A percentile compares a stretch with the other conserved stretches of the same genome.
phyloP scores from a whole-genome alignment of 352 stramenopile genomes.

The Phytophthora syringae region DNA sequence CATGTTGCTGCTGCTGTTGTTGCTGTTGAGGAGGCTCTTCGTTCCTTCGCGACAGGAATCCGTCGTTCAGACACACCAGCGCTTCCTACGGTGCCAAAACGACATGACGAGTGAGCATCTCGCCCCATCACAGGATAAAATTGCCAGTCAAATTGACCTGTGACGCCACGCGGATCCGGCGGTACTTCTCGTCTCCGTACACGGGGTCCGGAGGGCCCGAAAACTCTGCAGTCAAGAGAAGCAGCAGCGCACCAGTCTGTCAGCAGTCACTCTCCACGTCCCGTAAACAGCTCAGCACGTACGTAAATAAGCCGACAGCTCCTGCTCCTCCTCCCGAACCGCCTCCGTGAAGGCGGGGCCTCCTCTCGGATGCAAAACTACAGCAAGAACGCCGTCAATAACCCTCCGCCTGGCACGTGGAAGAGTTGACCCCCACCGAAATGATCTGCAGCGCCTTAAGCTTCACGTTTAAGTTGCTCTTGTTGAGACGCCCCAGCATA shows the following conservation, averaged over 20 bases:
- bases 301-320: slow-evolving; percentile 78
- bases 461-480: slow-evolving; percentile 88
- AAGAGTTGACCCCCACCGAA: slow-evolving; percentile 42
- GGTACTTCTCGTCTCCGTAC: slow-evolving; percentile 85
- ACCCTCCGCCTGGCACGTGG: neutral
- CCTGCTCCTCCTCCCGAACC: slow-evolving; percentile 73
- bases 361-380: slow-evolving; percentile 83
- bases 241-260: neutral
- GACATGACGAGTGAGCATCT: slow-evolving; percentile 24
- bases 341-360: slow-evolving; percentile 62
- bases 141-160: slow-evolving; percentile 47
- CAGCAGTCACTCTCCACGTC: neutral
- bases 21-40: slow-evolving; percentile 35
- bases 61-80: slow-evolving; percentile 80
- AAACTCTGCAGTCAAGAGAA: slow-evolving; percentile 58
- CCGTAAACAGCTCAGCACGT: slow-evolving; percentile 22
- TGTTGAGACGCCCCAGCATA: slow-evolving; percentile 72
- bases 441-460: slow-evolving; percentile 89
- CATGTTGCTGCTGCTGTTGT: slow-evolving; percentile 27
- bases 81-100: slow-evolving; percentile 54
- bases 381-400: slow-evolving; percentile 9
- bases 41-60: slow-evolving; percentile 60
- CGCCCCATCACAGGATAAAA: slow-evolving; percentile 12
- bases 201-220: slow-evolving; percentile 76
- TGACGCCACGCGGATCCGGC: slow-evolving; percentile 79